Percentiles rank a stretch among this genome's conserved stretches.
Evolutionary conservation across 2,329 filamentous ascomycete species (phyloP).

Genomic region (Diaporthe vaccinii): DNA sequence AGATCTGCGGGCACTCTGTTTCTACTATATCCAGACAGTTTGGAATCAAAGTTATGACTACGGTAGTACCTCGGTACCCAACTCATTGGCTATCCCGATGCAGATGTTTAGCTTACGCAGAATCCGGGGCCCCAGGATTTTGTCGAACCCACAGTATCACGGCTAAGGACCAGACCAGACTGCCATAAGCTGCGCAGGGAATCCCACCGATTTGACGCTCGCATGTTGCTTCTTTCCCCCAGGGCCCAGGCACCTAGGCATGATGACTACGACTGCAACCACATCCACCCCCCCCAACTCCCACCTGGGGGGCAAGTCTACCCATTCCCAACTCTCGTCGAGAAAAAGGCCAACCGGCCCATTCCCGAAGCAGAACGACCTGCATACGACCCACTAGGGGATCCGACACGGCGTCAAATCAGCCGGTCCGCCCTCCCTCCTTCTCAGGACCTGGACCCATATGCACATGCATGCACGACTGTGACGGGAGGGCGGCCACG

Average conservation of each 20-base stretch:
- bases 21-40: background rate
- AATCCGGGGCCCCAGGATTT: conserved; percentile 37
- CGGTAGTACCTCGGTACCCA: background rate
- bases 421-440: conserved; percentile 23
- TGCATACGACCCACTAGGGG: conserved; percentile 31
- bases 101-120: conserved; percentile 3
- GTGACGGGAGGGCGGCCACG: conserved; percentile 17
- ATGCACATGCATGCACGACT: conserved; percentile 23
- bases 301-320: background rate
- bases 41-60: background rate
- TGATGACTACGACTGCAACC: conserved; percentile 20
- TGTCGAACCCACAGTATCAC: conserved; percentile 17
- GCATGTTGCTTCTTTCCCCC: background rate
- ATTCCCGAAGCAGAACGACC: conserved; percentile 35
- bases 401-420: conserved; percentile 30
- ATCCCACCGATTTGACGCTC: conserved; percentile 31
- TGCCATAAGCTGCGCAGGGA: conserved; percentile 6
- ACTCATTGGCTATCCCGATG: background rate
- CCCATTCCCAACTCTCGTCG: background rate
- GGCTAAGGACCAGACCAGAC: background rate
- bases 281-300: background rate
- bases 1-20: background rate
- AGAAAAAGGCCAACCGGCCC: conserved; percentile 2
- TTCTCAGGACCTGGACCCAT: conserved; percentile 7
- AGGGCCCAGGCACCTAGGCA: conserved; percentile 4